These are phyloP conservation scores for Salix dunnii DNA, from an alignment of 345 rosid species.

Conservation along the genomic window DNA sequence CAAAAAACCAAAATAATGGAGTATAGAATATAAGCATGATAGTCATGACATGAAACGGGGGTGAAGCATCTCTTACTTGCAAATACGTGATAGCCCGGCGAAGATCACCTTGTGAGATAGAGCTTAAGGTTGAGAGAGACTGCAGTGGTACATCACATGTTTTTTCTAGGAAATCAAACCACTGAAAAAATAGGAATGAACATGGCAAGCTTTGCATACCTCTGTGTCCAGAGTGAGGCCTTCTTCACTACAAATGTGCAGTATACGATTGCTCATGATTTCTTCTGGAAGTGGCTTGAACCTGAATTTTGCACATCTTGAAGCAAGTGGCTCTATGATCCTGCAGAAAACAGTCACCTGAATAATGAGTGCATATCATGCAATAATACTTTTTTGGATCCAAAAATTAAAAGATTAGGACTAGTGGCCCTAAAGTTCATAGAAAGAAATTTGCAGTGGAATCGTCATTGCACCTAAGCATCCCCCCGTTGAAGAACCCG, in stretches of 20 bases:
- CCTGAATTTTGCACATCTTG: constrained; percentile 98
- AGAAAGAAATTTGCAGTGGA: background rate
- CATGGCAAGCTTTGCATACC: constrained; percentile 34
- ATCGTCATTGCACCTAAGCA: background rate
- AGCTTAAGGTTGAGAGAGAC: constrained; percentile 86
- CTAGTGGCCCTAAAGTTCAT: background rate
- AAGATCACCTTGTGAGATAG: constrained; percentile 93
- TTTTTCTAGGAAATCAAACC: constrained; percentile 9
- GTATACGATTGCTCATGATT: constrained; percentile 72
- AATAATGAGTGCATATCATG: background rate
- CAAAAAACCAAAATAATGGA: background rate
- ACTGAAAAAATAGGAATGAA: background rate
- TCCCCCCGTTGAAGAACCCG: background rate
- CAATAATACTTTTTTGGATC: background rate
- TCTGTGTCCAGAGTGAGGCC: constrained; percentile 66
- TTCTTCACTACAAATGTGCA: constrained; percentile 85
- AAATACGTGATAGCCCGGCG: constrained; percentile 93
- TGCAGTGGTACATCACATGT: constrained; percentile 23
- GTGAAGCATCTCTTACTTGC: constrained; percentile 46
- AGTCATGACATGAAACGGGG: background rate
- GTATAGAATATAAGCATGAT: background rate
- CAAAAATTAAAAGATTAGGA: background rate
- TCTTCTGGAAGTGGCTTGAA: constrained; percentile 96
- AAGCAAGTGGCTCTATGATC: constrained; percentile 98
- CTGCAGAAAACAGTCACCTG: constrained; percentile 22